phyloP scores from a whole-genome alignment of 768 basidiomycete species.

The Auricularia sp. region DNA sequence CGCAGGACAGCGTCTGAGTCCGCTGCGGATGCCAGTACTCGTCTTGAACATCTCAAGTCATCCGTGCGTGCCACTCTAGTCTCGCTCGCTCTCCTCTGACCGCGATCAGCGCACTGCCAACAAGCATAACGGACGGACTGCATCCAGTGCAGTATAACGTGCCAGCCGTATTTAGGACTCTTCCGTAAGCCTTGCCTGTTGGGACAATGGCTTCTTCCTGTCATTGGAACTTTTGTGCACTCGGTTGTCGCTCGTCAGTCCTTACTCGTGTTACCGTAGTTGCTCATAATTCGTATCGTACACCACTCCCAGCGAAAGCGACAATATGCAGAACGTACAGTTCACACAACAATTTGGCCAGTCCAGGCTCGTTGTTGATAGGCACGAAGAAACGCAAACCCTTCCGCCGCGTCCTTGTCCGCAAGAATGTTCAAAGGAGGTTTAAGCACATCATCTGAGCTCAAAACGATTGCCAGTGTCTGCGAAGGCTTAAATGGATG shows the following conservation, averaged over 20 bases:
- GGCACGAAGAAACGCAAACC: conserved; percentile 37
- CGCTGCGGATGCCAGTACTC: background rate
- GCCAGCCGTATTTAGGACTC: background rate
- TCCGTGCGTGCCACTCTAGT: background rate
- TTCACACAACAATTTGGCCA: background rate
- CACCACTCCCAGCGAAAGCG: background rate
- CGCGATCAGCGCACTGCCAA: background rate
- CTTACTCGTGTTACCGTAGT: background rate
- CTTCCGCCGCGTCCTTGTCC: conserved; percentile 35
- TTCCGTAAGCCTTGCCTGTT: background rate
- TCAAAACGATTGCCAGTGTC: conserved; percentile 25
- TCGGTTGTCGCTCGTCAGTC: background rate
- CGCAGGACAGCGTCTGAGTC: background rate
- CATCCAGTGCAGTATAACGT: background rate
- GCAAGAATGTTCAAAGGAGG: conserved; percentile 35
- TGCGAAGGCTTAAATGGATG: no score
- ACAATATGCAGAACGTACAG: no score
- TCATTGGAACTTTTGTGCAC: background rate
- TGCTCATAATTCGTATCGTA: background rate
- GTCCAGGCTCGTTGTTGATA: conserved; percentile 30
- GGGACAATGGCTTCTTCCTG: background rate
- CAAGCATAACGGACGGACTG: background rate
- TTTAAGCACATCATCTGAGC: conserved; percentile 33
- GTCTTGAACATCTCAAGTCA: background rate
- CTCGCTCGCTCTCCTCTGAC: background rate